Base-by-base conservation (phyloP, 371 early-diverging fungal genomes). In the Rhizoclosmatium hyalinum region DNA sequence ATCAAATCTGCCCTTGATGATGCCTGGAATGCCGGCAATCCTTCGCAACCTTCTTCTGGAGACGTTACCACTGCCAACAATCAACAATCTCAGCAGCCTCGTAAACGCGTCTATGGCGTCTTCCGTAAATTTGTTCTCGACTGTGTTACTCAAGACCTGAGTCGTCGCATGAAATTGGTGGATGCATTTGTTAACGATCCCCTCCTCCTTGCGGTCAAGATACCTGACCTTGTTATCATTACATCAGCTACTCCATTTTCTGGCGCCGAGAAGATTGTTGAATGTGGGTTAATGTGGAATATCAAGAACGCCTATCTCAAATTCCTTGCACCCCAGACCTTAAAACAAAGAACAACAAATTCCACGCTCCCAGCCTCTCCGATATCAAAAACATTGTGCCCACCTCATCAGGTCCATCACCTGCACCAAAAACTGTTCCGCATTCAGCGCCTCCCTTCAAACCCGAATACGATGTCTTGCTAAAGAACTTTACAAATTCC, bases 91-190 rank as follows among this genome's bases (percentile, higher is more conserved):
- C 32, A 32, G 32, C 32, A 32, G 32, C 32, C 32, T 32, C 32
- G 32, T 32, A 32, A 32, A 32, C 32, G 32, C 12, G 45, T 68
- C 44, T 19, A 45, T 2, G 72, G 62, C 50, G 62, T 71, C 12
- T 46, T 71, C 14, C 72, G 72, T 45, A 24, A n/a, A 4, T 71
- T 71, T 32, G 14, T 71, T 5, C 62, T 71, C 17, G 72, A 71
- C 43, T 10, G 8, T 8, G 60, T 46, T 3, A 62, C 47, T 6
- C 2, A 3, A 10, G 72, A 71, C 44, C 5, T 71, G 32, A 39
- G 58, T 32, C 45, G 45, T 3, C 19, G 72, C 17, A n/a, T 71
- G 21, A 21, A 10, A 8, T 21, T 71, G 14, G 32, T 71, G 47
- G 62, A 71, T 10, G 60, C 47, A 3, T 4, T 71, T 32, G 3